These are phyloP conservation scores for Tricholoma sp. DNA, from an alignment of 768 basidiomycete genomes.

Conservation along the genomic window DNA sequence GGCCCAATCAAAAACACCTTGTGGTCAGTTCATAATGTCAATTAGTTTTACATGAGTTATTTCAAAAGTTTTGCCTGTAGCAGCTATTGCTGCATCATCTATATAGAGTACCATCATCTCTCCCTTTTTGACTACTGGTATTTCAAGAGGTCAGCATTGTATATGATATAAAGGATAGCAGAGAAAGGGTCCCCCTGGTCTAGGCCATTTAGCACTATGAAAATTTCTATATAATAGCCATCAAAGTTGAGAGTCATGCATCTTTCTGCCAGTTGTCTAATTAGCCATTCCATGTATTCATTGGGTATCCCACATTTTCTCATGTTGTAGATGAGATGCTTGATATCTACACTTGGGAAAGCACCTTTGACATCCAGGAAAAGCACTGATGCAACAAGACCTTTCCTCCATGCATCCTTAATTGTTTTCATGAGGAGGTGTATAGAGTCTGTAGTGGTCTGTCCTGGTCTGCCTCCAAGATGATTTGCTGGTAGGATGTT, in stretches of 20 bases:
- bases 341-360: background rate
- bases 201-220: background rate
- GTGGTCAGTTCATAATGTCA: too few species aligned
- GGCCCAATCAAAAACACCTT: background rate
- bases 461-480: too few species aligned
- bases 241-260: background rate
- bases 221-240: background rate
- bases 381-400: too few species aligned
- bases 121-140: background rate
- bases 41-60: background rate
- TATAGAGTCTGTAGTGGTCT: too few species aligned
- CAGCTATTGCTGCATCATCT: background rate
- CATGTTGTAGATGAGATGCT: background rate
- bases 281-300: background rate
- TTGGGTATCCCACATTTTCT: too few species aligned
- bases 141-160: background rate
- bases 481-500: too few species aligned
- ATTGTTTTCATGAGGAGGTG: too few species aligned
- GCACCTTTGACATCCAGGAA: background rate
- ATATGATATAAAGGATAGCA: background rate
- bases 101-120: background rate
- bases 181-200: background rate
- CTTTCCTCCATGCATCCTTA: too few species aligned
- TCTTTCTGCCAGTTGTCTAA: background rate
- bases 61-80: background rate